Percentiles rank a stretch among this genome's conserved stretches.
Conservation (phyloP, 2,329 filamentous ascomycete species). For the Fusarium sterilihyphosum region DNA sequence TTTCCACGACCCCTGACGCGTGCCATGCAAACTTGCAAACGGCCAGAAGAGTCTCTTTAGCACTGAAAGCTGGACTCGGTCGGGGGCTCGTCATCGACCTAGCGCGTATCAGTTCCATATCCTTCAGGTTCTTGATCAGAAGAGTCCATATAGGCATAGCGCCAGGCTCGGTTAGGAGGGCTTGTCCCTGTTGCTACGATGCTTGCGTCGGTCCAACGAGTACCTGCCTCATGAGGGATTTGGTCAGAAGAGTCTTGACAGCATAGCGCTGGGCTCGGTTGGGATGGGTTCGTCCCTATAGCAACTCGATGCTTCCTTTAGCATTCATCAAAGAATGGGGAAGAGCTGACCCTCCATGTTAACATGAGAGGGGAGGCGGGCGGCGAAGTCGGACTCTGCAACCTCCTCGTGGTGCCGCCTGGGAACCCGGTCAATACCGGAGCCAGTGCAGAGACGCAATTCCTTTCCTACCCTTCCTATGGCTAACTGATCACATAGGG, state of each 20-base stretch:
- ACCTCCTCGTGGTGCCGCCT: slow-evolving; percentile 51
- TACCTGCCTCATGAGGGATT: too few species aligned
- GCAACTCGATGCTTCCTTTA: not conserved
- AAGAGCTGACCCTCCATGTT: not conserved
- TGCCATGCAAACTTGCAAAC: not conserved
- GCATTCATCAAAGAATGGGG: not conserved
- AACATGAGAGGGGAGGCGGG: not conserved
- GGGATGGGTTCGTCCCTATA: not conserved
- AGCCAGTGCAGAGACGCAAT: slow-evolving; percentile 2
- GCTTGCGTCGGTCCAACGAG: too few species aligned
- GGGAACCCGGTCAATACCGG: not conserved
- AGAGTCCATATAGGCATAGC: not conserved
- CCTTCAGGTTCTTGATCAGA: not conserved
- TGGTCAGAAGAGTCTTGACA: not conserved
- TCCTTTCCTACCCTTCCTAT: too few species aligned
- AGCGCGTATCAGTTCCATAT: not conserved
- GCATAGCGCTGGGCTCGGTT: not conserved
- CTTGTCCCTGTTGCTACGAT: too few species aligned
- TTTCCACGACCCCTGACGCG: not conserved
- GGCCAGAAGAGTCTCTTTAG: not conserved
- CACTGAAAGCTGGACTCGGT: not conserved
- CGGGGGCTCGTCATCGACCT: not conserved
- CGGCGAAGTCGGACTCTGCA: slow-evolving; percentile 71
- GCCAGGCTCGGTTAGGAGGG: too few species aligned
- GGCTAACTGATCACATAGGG: not conserved